Evolutionary conservation across 306 rosid species (phyloP).

Genomic region (Purshia tridentata): DNA sequence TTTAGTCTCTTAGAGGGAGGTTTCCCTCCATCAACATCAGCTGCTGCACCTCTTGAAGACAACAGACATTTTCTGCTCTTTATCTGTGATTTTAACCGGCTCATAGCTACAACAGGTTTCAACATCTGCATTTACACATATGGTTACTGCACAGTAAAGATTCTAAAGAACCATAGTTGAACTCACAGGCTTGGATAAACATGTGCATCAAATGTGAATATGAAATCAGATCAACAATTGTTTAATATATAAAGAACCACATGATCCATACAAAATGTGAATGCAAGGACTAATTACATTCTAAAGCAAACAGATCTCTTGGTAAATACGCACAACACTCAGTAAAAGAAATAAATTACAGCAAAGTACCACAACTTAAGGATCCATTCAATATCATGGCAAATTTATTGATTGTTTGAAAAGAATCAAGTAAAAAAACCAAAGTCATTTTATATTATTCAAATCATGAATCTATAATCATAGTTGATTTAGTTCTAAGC

Average conservation of each 20-base stretch:
- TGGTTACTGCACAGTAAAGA: not conserved
- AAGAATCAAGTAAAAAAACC: not conserved
- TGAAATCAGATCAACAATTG: not conserved
- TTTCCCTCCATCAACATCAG: slow-evolving; percentile 33
- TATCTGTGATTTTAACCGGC: slow-evolving; percentile 38
- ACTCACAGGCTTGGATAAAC: not conserved
- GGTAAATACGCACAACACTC: not conserved
- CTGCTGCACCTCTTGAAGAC: slow-evolving; percentile 18
- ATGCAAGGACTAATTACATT: not conserved
- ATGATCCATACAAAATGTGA: not conserved
- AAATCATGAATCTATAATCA: slow-evolving; percentile 2
- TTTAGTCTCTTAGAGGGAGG: slow-evolving; percentile 45
- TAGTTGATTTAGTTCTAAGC: slow-evolving; percentile 16
- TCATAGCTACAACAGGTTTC: slow-evolving; percentile 51
- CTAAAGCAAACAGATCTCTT: not conserved
- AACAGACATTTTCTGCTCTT: slow-evolving; percentile 36
- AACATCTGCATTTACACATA: slow-evolving; percentile 55
- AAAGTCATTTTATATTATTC: not conserved
- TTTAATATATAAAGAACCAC: not conserved
- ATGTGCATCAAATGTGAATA: not conserved
- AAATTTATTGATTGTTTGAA: not conserved
- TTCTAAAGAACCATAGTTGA: not conserved
- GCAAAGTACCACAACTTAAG: not conserved
- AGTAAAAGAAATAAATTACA: slow-evolving; percentile 1
- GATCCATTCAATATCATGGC: not conserved